Percentiles rank a stretch among this genome's conserved stretches.
Conservation (phyloP, 2,329 filamentous ascomycete genomes). For the Cyclaneusma minus region DNA sequence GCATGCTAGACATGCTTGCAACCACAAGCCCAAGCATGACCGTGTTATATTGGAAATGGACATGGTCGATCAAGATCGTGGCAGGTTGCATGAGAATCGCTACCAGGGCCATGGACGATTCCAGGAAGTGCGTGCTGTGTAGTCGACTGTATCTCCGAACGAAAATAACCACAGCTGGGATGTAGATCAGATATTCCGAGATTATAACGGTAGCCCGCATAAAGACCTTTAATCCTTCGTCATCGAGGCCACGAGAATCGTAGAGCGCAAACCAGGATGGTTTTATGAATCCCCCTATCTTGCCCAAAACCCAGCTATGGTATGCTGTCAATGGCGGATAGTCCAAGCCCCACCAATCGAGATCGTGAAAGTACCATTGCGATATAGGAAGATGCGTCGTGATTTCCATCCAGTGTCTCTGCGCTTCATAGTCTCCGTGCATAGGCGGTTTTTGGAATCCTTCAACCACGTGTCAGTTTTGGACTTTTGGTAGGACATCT, state of each 20-base stretch:
- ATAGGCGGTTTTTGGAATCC: conserved; percentile 73
- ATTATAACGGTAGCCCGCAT: conserved; percentile 88
- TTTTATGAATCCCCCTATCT: conserved; percentile 65
- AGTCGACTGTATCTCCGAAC: conserved; percentile 66
- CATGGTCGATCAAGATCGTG: conserved; percentile 84
- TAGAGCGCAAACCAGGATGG: conserved; percentile 78
- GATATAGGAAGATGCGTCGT: conserved; percentile 78
- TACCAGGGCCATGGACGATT: conserved; percentile 67
- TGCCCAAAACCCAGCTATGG: conserved; percentile 90
- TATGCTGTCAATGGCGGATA: conserved; percentile 97
- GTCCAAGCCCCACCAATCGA: conserved; percentile 95
- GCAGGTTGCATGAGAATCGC: conserved; percentile 87
- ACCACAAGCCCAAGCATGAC: conserved; percentile 91
- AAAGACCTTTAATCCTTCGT: conserved; percentile 71
- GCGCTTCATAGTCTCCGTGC: conserved; percentile 95
- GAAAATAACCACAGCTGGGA: conserved; percentile 76
- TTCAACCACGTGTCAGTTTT: conserved; percentile 17
- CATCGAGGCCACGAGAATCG: conserved; percentile 67
- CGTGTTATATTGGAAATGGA: conserved; percentile 96
- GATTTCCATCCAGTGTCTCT: conserved; percentile 97
- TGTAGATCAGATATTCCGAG: conserved; percentile 80
- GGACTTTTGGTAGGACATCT: not conserved
- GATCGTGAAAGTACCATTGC: conserved; percentile 95
- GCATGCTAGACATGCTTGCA: conserved; percentile 74
- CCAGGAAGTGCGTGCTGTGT: conserved; percentile 67